A percentile compares a stretch with the other conserved stretches of the same genome.
Conservation (phyloP, 805 yeast species). For the Candida hungchunana region DNA sequence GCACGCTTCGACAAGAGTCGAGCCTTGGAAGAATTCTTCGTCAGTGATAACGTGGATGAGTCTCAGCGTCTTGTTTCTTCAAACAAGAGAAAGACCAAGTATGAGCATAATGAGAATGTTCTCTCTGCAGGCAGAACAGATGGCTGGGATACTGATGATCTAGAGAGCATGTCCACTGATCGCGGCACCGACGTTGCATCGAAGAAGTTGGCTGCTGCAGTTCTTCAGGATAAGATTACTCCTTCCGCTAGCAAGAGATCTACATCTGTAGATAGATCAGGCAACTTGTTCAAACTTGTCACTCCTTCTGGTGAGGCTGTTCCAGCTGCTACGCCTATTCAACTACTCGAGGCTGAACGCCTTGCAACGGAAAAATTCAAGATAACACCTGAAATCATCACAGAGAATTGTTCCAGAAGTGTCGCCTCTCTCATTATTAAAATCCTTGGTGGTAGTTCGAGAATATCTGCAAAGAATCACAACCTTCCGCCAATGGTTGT, state of each 20-base stretch:
- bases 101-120: constrained; percentile 74
- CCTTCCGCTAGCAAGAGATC: constrained; percentile 9
- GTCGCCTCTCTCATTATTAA: constrained; percentile 54
- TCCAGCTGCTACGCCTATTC: constrained; percentile 72
- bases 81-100: constrained; percentile 54
- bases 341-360: constrained; percentile 71
- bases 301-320: constrained; percentile 28
- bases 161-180: constrained; percentile 10
- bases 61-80: constrained; percentile 68
- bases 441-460: constrained; percentile 63
- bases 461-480: constrained; percentile 63
- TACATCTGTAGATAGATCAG: constrained; percentile 10
- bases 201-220: constrained; percentile 6
- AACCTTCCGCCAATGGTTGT: constrained; percentile 78
- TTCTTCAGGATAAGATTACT: constrained; percentile 2
- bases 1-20: constrained; percentile 76
- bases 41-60: constrained; percentile 56
- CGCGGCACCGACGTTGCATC: constrained; percentile 11
- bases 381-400: constrained; percentile 38
- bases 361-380: constrained; percentile 50
- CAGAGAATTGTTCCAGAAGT: constrained; percentile 69
- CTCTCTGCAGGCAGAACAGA: constrained; percentile 12
- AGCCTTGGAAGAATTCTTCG: constrained; percentile 73
- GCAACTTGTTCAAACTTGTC: constrained; percentile 6
- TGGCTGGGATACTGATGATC: constrained; percentile 15